Evolutionary conservation across 345 rosid genomes (phyloP).

Genomic region (Eutrema japonicum): DNA sequence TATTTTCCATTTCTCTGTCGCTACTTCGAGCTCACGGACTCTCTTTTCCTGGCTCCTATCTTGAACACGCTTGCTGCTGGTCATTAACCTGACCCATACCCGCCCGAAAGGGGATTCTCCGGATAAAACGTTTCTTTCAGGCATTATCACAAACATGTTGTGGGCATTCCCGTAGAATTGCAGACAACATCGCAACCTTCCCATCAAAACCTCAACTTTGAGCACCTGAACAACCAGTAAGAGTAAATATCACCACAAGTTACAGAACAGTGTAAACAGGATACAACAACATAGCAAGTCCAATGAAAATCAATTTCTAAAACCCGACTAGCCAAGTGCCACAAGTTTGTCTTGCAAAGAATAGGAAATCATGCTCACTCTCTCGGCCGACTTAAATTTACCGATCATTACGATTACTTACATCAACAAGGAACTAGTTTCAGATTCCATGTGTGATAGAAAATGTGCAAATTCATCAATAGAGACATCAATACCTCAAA

Average conservation of each 20-base stretch:
- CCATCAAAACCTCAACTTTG: constrained; percentile 24
- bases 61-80: constrained; percentile 74
- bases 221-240: constrained; percentile 21
- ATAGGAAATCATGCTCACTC: not conserved
- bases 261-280: not conserved
- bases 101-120: constrained; percentile 38
- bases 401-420: not conserved
- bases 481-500: not conserved
- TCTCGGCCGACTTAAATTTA: not conserved
- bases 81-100: constrained; percentile 63
- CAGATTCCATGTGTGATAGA: not conserved
- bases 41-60: constrained; percentile 75
- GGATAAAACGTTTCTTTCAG: constrained; percentile 41
- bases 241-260: not conserved
- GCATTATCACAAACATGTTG: constrained; percentile 52
- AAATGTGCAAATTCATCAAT: not conserved
- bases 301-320: not conserved
- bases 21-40: constrained; percentile 74
- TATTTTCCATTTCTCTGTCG: constrained; percentile 72
- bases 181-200: not conserved
- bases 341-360: not conserved
- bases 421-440: not conserved
- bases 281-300: not conserved
- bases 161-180: constrained; percentile 15
- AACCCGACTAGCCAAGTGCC: too few species aligned